Evolutionary conservation across 345 rosid genomes (phyloP).

Genomic region (Arabis hirsuta): DNA sequence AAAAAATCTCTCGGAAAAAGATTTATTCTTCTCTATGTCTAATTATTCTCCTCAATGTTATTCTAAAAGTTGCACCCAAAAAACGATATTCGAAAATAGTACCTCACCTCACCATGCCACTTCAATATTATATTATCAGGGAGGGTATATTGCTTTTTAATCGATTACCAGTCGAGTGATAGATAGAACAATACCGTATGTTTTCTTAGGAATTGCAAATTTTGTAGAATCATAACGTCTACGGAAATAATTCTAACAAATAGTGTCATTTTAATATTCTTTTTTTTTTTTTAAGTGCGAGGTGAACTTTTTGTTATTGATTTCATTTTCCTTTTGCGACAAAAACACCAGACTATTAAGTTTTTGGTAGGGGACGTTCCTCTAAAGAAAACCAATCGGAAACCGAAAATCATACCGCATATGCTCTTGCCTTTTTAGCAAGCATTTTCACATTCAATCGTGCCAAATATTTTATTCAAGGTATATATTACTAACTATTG

Average conservation of each 20-base stretch:
- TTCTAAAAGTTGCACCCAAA: conserved; percentile 27
- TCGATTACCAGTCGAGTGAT: neutral
- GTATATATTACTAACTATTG: neutral
- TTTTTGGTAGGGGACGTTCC: too few relatives aligned
- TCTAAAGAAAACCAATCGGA: too few relatives aligned
- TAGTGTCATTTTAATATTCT: neutral
- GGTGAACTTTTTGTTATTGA: too few relatives aligned
- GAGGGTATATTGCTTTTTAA: neutral
- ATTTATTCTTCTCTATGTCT: conserved; percentile 39
- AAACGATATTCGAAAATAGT: conserved; percentile 28
- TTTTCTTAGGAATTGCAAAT: neutral
- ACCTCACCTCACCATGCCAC: neutral
- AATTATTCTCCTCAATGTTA: conserved; percentile 25
- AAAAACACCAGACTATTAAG: too few relatives aligned
- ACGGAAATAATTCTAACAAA: neutral
- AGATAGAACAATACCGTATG: neutral
- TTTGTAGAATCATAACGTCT: too few relatives aligned
- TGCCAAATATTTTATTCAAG: conserved; percentile 10
- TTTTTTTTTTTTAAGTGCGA: neutral
- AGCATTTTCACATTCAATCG: neutral
- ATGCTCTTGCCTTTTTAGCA: too few relatives aligned
- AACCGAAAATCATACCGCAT: too few relatives aligned
- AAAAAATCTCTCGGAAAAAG: conserved; percentile 21
- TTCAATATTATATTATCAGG: neutral
- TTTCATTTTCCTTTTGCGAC: too few relatives aligned